phyloP scores from a whole-genome alignment of 176 grass and related monocot genomes.

The Tillandsia leiboldiana region DNA sequence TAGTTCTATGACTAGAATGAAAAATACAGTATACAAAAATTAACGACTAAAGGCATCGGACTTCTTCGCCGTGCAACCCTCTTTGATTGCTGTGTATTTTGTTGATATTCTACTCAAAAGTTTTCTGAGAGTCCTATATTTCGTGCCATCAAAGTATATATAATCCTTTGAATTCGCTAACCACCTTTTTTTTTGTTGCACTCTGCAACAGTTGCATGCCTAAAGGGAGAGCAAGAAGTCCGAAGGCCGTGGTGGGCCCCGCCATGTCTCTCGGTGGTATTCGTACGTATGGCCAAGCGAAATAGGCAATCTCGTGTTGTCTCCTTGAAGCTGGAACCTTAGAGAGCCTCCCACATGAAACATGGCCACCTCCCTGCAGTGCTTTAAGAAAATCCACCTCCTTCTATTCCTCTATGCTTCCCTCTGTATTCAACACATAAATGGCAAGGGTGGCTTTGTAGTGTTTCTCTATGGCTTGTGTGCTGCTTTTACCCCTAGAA shows the following conservation, averaged over 20 bases:
- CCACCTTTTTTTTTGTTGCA: background rate
- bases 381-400: background rate
- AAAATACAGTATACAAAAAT: too few species aligned
- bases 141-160: background rate
- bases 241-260: constrained; percentile 96
- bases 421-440: background rate
- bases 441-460: background rate
- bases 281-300: constrained; percentile 58
- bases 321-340: constrained; percentile 90
- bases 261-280: constrained; percentile 66
- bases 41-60: too few species aligned
- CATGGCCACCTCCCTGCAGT: background rate
- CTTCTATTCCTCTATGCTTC: background rate
- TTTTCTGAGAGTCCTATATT: too few species aligned
- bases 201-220: constrained; percentile 57
- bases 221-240: constrained; percentile 94
- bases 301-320: constrained; percentile 79
- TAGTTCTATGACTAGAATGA: too few species aligned
- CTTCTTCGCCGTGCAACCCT: too few species aligned
- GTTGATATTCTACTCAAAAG: too few species aligned
- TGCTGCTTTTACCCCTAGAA: background rate
- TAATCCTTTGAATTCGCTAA: background rate
- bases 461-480: background rate
- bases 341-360: background rate
- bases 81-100: too few species aligned